These are phyloP conservation scores for Myxozyma kluyveri DNA, from an alignment of 805 yeast genomes.

Conservation along the genomic window DNA sequence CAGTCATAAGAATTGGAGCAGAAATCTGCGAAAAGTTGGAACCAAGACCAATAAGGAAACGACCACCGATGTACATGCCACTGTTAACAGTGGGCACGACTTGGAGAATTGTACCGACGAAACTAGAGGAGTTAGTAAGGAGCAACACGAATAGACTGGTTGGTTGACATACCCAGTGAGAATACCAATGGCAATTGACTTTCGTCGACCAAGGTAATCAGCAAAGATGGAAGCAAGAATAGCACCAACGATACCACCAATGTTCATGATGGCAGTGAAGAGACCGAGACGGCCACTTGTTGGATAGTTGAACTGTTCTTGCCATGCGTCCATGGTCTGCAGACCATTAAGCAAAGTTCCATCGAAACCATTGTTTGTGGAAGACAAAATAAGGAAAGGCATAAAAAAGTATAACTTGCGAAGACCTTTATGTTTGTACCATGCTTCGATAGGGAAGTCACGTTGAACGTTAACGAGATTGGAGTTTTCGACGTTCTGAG, in stretches of 20 bases:
- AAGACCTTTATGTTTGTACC: slow-evolving; percentile 1
- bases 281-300: slow-evolving; percentile 22
- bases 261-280: slow-evolving; percentile 6
- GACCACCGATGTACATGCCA: slow-evolving; percentile 4
- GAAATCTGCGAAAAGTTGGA: neutral
- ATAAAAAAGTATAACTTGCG: slow-evolving; percentile 14
- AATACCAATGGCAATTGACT: slow-evolving; percentile 1
- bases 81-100: neutral
- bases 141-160: neutral
- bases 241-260: slow-evolving; percentile 6
- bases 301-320: slow-evolving; percentile 9
- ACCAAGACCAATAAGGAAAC: slow-evolving; percentile 7
- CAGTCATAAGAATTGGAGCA: slow-evolving; percentile 1
- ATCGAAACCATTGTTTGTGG: slow-evolving; percentile 12
- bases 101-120: neutral
- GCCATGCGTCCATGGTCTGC: slow-evolving; percentile 15
- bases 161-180: slow-evolving; percentile 2
- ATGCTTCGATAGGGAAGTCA: neutral
- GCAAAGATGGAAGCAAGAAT: neutral
- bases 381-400: neutral
- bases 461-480: neutral
- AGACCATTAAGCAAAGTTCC: slow-evolving; percentile 17
- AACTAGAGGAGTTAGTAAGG: neutral
- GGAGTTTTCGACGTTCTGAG: neutral
- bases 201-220: slow-evolving; percentile 9